These are phyloP conservation scores for Sclerotinia borealis DNA, from an alignment of 2,329 filamentous ascomycete genomes.

Conservation along the genomic window DNA sequence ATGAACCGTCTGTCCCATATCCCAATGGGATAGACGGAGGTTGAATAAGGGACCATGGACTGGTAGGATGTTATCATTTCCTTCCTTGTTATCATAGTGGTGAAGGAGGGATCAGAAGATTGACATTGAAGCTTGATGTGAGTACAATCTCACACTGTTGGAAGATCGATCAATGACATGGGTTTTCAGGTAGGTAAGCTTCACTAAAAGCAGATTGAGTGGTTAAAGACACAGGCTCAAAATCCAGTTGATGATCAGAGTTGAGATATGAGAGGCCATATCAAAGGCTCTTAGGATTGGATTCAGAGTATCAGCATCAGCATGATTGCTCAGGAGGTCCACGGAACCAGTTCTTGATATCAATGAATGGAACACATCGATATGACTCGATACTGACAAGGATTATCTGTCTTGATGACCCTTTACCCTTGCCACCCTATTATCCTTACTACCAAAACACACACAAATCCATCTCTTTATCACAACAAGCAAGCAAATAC, in stretches of 20 bases:
- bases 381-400: neutral
- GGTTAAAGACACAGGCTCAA: too few relatives aligned
- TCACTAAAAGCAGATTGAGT: too few relatives aligned
- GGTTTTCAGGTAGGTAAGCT: too few relatives aligned
- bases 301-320: too few relatives aligned
- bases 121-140: too few relatives aligned
- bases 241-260: neutral
- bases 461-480: neutral
- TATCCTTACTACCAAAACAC: neutral
- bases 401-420: neutral
- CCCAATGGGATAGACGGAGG: neutral
- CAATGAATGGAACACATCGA: too few relatives aligned
- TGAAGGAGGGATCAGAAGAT: neutral
- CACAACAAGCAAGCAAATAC: neutral
- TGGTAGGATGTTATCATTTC: too few relatives aligned
- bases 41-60: neutral
- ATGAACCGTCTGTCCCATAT: neutral
- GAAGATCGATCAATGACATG: too few relatives aligned
- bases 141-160: too few relatives aligned
- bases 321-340: neutral
- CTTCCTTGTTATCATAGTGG: neutral
- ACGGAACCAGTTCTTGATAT: too few relatives aligned
- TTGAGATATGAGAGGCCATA: neutral
- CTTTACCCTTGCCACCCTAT: neutral
- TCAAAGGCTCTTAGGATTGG: neutral